Evolutionary conservation across 805 yeast species (phyloP), one percentile per base, ranked within the genome.

Genomic region (Debaryomyces maramus): DNA sequence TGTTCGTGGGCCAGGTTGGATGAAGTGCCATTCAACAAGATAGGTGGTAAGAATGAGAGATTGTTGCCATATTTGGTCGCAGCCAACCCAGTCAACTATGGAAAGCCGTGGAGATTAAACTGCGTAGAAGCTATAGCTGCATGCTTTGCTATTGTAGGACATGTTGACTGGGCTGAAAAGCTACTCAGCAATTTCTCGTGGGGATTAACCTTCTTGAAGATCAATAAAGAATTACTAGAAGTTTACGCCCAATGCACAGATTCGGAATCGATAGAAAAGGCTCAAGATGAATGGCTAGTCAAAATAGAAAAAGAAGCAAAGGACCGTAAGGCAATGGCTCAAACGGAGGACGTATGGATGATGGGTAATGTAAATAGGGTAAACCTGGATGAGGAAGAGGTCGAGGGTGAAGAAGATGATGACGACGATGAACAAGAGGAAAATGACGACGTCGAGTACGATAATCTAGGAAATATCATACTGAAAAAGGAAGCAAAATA

Each of bases 121-220:
- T 93, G 99, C 62, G 99, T 88, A 5, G 99, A 93, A 60, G 99
- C 99, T 0, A 67, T 93, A 28, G 99, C 99, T 2, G 98, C 99
- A 0, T 88, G 97, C 55, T 85, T 93, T 56, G 96, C 96, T 1
- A 90, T 93, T 41, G 91, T 89, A 2, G 98, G 97, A 0, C 90
- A 81, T 48, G 67, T 68, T 32, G 97, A 90, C 48, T 88, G 95
- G 95, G 98, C 99, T 0, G 77, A 73, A 15, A 75, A 78, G 44
- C 72, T 91, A 13, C 63, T 93, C 46, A 73, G 79, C 34, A 80
- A 90, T 55, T 93, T 93, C 55, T 82, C 95, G 1, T 93, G 97
- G 96, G 99, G 99, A 2, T 76, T 78, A n/a, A 82, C 86, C 0
- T 93, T 93, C 52, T 63, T 93, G 51, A 81, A 84, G 38, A 79